These are phyloP conservation scores for Cystobasidium slooffiae DNA, from an alignment of 1,284 basidiomycete genomes.

Conservation along the genomic window DNA sequence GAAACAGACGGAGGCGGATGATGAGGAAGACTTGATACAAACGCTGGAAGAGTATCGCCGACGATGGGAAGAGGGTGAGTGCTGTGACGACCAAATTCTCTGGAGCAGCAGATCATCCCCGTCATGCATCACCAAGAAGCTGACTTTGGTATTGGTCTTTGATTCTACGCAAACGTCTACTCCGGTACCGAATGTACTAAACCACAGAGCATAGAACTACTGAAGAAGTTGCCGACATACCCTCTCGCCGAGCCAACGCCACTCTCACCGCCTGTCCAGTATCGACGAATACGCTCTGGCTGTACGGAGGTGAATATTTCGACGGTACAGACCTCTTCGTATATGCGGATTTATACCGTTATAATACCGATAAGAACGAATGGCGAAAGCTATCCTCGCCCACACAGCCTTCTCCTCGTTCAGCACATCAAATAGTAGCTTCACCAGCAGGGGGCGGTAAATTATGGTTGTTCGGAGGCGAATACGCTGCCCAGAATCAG, in stretches of 20 bases:
- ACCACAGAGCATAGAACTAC: constrained; percentile 62
- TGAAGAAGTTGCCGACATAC: constrained; percentile 75
- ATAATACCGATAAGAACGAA: constrained; percentile 83
- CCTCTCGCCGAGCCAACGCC: constrained; percentile 77
- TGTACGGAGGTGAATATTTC: constrained; percentile 74
- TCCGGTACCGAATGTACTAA: background rate
- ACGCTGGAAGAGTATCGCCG: constrained; percentile 65
- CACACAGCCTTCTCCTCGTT: constrained; percentile 73
- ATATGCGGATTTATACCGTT: constrained; percentile 79
- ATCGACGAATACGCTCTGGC: constrained; percentile 53
- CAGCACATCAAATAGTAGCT: constrained; percentile 77
- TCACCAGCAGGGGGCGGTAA: constrained; percentile 77
- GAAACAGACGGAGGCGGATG: constrained; percentile 58
- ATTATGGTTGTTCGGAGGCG: constrained; percentile 73
- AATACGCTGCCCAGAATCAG: constrained; percentile 83
- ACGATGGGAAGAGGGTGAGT: constrained; percentile 61
- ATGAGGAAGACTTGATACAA: constrained; percentile 75
- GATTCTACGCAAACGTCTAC: background rate
- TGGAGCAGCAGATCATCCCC: too few relatives aligned
- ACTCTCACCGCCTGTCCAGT: constrained; percentile 69
- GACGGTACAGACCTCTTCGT: constrained; percentile 71
- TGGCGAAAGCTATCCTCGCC: constrained; percentile 82
- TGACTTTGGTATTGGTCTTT: background rate
- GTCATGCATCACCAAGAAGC: too few relatives aligned
- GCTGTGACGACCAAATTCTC: constrained; percentile 5